These are phyloP conservation scores for Hordeum pubiflorum DNA, from an alignment of 202 grass and related monocot species.

Conservation along the genomic window DNA sequence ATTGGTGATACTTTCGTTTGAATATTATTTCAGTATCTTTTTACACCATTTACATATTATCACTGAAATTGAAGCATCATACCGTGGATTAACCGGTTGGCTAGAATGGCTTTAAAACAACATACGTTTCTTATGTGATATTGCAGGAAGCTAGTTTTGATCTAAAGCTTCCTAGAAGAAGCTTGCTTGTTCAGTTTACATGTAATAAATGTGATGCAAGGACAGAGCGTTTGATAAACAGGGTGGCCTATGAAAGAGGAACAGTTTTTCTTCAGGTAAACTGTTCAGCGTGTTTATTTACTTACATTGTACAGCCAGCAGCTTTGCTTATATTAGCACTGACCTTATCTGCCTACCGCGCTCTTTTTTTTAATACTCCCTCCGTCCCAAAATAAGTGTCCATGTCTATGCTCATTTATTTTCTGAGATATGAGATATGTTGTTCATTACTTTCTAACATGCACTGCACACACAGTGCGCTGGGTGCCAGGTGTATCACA, in stretches of 20 bases:
- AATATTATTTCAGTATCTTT: background rate
- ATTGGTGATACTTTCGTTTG: background rate
- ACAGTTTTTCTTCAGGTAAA: constrained; percentile 87
- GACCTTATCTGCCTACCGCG: background rate
- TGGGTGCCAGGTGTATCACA: constrained; percentile 87
- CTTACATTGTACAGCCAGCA: background rate
- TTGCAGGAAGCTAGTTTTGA: constrained; percentile 55
- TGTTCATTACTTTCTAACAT: constrained; percentile 26
- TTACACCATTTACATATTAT: background rate
- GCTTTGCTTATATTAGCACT: background rate
- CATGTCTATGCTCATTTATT: background rate
- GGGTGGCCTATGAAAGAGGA: constrained; percentile 79
- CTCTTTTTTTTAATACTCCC: background rate
- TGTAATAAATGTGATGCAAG: constrained; percentile 73
- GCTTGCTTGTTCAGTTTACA: constrained; percentile 84
- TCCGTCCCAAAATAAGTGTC: no score
- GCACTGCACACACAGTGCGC: constrained; percentile 47
- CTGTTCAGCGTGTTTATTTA: background rate
- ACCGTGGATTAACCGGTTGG: background rate
- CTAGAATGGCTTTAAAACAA: background rate
- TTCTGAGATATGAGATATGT: background rate
- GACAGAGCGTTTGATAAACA: constrained; percentile 74
- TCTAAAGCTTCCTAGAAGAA: constrained; percentile 83
- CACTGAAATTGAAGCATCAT: background rate
- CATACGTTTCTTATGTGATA: background rate